Conservation (phyloP, 805 yeast species). For the Candida ortonii region DNA sequence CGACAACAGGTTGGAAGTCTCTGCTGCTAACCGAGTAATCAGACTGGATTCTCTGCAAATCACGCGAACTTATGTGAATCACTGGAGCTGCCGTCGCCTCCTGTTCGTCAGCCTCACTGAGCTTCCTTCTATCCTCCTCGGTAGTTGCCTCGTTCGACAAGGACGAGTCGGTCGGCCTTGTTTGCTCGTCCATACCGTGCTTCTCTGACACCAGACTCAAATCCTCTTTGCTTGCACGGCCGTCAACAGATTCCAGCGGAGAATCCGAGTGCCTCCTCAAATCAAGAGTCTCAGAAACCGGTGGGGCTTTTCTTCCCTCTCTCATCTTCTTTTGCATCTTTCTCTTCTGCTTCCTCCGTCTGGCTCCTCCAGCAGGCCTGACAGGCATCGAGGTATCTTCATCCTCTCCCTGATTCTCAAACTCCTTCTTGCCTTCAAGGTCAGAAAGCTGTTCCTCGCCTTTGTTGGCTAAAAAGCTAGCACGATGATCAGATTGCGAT, state of each 20-base stretch:
- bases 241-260: constrained; percentile 1
- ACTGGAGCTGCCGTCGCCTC: constrained; percentile 12
- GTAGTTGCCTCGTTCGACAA: constrained; percentile 10
- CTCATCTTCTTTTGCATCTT: constrained; percentile 28
- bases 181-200: constrained; percentile 1
- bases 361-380: constrained; percentile 74
- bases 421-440: constrained; percentile 8
- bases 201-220: constrained; percentile 5
- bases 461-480: constrained; percentile 2
- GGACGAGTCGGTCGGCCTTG: constrained; percentile 2
- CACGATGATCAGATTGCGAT: constrained; percentile 31
- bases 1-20: constrained; percentile 30
- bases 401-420: constrained; percentile 10
- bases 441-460: constrained; percentile 1
- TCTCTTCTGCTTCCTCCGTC: constrained; percentile 40
- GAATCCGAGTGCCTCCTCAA: constrained; percentile 28
- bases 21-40: constrained; percentile 21
- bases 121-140: not conserved
- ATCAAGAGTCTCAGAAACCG: constrained; percentile 34
- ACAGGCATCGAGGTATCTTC: constrained; percentile 36
- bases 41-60: constrained; percentile 15
- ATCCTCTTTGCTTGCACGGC: constrained; percentile 11
- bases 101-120: constrained; percentile 2
- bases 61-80: constrained; percentile 10
- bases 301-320: constrained; percentile 30